phyloP scores from a whole-genome alignment of 192 early-diverging fungal genomes.

The Radiomyces spectabilis region DNA sequence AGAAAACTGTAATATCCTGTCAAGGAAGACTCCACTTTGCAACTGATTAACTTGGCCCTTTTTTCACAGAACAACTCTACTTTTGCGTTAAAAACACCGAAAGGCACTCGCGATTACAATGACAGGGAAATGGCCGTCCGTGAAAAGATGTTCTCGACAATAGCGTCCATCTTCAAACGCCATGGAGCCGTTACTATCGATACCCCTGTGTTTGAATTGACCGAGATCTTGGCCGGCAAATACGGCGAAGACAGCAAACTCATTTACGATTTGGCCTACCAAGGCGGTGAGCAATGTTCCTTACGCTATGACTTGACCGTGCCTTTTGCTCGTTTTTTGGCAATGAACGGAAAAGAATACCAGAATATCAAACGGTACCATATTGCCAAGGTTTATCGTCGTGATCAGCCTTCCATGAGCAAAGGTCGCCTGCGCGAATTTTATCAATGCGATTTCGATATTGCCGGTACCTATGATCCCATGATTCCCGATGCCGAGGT shows the following conservation, averaged over 20 bases:
- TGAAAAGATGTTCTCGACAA: constrained; percentile 83
- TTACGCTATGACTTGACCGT: constrained; percentile 96
- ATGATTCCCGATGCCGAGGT: constrained; percentile 96
- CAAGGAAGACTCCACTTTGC: too few relatives aligned
- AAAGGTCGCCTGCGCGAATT: constrained; percentile 98
- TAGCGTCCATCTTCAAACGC: constrained; percentile 83
- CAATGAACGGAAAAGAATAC: constrained; percentile 72
- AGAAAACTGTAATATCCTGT: too few relatives aligned
- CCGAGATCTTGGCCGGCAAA: constrained; percentile 91
- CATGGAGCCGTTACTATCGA: constrained; percentile 98
- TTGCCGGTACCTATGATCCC: constrained; percentile 86
- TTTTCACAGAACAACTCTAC: too few relatives aligned
- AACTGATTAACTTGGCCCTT: background rate
- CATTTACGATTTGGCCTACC: constrained; percentile 95
- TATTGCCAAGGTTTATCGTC: constrained; percentile 95
- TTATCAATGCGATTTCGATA: constrained; percentile 97
- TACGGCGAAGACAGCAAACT: constrained; percentile 98
- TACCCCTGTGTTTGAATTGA: constrained; percentile 47
- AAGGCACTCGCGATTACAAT: constrained; percentile 93
- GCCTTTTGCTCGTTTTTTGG: constrained; percentile 92
- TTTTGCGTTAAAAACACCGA: too few relatives aligned
- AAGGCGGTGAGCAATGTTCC: constrained; percentile 93
- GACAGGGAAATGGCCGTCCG: constrained; percentile 98
- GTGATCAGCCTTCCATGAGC: constrained; percentile 95
- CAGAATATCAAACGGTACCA: constrained; percentile 94